phyloP scores from a whole-genome alignment of 2,329 filamentous ascomycete genomes.

The Penicillium sp. region DNA sequence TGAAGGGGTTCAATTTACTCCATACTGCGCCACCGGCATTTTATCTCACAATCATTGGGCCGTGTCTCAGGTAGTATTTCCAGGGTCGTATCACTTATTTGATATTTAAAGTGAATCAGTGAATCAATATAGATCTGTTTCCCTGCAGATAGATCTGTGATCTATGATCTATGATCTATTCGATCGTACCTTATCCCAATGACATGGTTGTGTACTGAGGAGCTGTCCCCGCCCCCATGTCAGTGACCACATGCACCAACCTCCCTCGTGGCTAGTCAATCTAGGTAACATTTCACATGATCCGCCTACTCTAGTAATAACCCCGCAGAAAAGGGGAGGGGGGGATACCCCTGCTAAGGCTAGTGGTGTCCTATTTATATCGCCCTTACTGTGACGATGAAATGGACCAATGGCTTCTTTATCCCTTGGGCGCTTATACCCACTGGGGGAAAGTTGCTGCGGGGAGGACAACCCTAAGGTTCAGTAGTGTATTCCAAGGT shows the following conservation, averaged over 20 bases:
- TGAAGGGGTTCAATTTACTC: constrained; percentile 18
- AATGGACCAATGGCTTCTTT: neutral
- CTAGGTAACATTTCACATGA: neutral
- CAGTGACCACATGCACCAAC: neutral
- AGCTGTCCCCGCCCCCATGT: neutral
- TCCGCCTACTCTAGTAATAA: neutral
- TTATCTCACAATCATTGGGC: constrained; percentile 6
- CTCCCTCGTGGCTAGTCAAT: neutral
- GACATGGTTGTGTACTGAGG: neutral
- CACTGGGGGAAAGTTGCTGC: neutral
- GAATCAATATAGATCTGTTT: neutral
- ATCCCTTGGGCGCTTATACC: neutral
- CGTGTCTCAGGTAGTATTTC: constrained; percentile 9
- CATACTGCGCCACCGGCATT: constrained; percentile 20
- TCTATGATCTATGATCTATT: neutral
- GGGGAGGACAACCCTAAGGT: neutral
- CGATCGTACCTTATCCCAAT: neutral
- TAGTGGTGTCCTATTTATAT: neutral
- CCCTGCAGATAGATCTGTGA: neutral
- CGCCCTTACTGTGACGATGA: neutral
- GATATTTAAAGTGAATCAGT: neutral
- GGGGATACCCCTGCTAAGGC: neutral
- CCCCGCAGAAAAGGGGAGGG: neutral
- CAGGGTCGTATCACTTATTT: neutral
- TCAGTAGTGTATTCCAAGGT: neutral